Percentiles rank a stretch among this genome's conserved stretches.
Evolutionary conservation across 176 grass and related monocot species (phyloP).

Genomic region (Rhynchospora pubera): DNA sequence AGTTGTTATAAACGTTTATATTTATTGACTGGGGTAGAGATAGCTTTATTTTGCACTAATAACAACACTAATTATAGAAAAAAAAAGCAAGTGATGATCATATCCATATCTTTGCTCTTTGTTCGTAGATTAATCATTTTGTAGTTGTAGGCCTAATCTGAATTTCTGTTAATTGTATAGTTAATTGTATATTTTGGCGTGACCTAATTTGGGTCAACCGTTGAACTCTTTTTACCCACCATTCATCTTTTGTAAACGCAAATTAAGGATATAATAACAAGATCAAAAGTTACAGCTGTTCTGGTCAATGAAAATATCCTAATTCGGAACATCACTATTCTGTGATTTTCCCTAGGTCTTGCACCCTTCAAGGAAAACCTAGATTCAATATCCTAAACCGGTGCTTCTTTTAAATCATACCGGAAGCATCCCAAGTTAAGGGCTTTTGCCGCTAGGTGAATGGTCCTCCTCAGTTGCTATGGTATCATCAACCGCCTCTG

Average conservation of each 20-base stretch:
- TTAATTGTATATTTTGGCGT: neutral
- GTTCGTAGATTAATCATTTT: neutral
- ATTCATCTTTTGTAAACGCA: neutral
- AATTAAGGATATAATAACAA: neutral
- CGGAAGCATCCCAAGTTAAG: neutral
- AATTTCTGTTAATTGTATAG: neutral
- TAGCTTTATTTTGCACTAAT: neutral
- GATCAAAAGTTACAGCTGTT: neutral
- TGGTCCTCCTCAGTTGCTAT: conserved; percentile 4
- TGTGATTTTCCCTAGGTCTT: neutral
- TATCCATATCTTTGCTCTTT: neutral
- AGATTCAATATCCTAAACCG: neutral
- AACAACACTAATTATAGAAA: conserved; percentile 14
- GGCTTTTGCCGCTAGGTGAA: neutral
- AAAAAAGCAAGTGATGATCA: neutral
- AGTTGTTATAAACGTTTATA: neutral
- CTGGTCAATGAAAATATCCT: neutral
- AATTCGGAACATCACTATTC: conserved; percentile 5
- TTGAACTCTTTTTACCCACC: neutral
- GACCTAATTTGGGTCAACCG: neutral
- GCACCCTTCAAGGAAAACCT: neutral
- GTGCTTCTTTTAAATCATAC: neutral
- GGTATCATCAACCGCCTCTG: neutral
- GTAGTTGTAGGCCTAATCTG: neutral
- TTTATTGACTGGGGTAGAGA: neutral